These are phyloP conservation scores for Violaceomyces palustris DNA, from an alignment of 1,284 basidiomycete genomes.

Conservation along the genomic window DNA sequence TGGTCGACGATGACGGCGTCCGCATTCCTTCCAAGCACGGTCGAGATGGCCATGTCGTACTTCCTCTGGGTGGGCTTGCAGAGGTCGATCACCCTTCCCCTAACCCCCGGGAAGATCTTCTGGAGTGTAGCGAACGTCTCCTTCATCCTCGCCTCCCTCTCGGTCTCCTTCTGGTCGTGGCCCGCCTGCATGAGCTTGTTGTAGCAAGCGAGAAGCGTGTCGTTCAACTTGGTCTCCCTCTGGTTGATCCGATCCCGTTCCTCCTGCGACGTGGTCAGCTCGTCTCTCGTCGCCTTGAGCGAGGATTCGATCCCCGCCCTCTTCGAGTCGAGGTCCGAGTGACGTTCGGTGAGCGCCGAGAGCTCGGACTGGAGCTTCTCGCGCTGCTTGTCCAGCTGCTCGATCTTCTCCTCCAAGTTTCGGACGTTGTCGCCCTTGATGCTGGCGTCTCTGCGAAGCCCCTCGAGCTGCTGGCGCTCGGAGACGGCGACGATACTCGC, in stretches of 20 bases:
- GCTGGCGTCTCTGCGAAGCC: slow-evolving; percentile 76
- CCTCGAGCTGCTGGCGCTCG: slow-evolving; percentile 81
- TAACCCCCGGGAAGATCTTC: slow-evolving; percentile 55
- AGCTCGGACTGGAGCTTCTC: slow-evolving; percentile 64
- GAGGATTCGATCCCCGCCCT: slow-evolving; percentile 12
- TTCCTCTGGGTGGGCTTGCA: slow-evolving; percentile 89
- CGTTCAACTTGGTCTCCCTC: slow-evolving; percentile 61
- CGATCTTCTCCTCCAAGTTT: slow-evolving; percentile 60
- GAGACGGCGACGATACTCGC: slow-evolving; percentile 69
- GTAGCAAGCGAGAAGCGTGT: slow-evolving; percentile 77
- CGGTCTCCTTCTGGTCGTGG: slow-evolving; percentile 61
- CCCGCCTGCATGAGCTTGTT: slow-evolving; percentile 65
- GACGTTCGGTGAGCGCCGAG: slow-evolving; percentile 58
- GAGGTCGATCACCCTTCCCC: slow-evolving; percentile 80
- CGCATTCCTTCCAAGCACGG: slow-evolving; percentile 89
- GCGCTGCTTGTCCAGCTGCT: slow-evolving; percentile 64
- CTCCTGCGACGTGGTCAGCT: slow-evolving; percentile 68
- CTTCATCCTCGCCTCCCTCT: slow-evolving; percentile 76
- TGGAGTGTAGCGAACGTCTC: slow-evolving; percentile 79
- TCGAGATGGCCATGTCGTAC: slow-evolving; percentile 87
- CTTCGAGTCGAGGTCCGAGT: slow-evolving; percentile 56
- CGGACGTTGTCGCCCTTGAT: slow-evolving; percentile 63
- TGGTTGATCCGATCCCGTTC: slow-evolving; percentile 64
- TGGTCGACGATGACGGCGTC: slow-evolving; percentile 94
- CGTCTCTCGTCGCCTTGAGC: slow-evolving; percentile 59